These are phyloP conservation scores for Exophiala sideris DNA, from an alignment of 2,329 filamentous ascomycete species.

Conservation along the genomic window DNA sequence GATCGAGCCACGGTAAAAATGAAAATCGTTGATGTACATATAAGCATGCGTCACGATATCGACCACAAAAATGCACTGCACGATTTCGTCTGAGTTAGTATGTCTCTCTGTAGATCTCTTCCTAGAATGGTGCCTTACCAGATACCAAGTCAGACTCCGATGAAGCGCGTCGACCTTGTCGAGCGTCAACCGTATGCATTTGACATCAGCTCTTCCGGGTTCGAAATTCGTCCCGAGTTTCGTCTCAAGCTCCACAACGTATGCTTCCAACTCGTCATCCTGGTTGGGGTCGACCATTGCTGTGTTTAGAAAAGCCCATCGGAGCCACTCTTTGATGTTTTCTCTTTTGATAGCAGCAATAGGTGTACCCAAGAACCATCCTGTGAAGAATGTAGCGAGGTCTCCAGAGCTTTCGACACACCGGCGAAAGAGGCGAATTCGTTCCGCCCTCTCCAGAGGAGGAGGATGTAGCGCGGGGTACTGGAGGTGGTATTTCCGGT, in stretches of 20 bases:
- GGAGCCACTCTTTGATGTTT: constrained; percentile 64
- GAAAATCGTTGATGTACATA: constrained; percentile 7
- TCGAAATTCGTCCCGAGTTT: constrained; percentile 51
- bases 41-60: constrained; percentile 13
- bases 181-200: constrained; percentile 61
- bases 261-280: constrained; percentile 55
- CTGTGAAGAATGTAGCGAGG: constrained; percentile 55
- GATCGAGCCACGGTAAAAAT: constrained; percentile 17
- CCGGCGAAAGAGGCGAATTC: constrained; percentile 55
- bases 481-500: constrained; percentile 52
- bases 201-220: constrained; percentile 55
- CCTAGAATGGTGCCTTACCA: constrained; percentile 45
- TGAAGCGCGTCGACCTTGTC: constrained; percentile 61
- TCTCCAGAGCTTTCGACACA: constrained; percentile 56
- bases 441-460: constrained; percentile 44
- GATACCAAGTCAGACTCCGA: constrained; percentile 63
- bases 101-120: background rate
- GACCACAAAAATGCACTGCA: constrained; percentile 49
- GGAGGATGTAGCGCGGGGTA: constrained; percentile 50
- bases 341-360: constrained; percentile 59
- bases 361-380: constrained; percentile 65
- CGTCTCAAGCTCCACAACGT: constrained; percentile 53
- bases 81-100: background rate
- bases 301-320: constrained; percentile 64
- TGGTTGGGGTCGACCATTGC: constrained; percentile 33